Conservation (phyloP, 495 filamentous ascomycete species). For the Hyaloscypha variabilis region DNA sequence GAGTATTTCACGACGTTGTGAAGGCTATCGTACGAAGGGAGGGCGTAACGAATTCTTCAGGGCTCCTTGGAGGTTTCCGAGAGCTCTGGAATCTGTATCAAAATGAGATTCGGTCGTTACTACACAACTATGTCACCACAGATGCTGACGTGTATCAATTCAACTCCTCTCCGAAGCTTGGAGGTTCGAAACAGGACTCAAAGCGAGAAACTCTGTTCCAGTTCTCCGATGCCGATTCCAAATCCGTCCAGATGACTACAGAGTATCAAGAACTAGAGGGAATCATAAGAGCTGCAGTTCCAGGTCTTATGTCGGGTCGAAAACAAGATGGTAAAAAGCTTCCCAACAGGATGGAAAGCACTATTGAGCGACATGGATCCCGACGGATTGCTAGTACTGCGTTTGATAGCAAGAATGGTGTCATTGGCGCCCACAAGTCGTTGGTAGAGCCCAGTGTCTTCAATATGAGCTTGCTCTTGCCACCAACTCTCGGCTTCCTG, state of each 20-base stretch:
- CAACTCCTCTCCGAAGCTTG: constrained; percentile 36
- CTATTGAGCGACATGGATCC: constrained; percentile 43
- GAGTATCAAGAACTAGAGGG: constrained; percentile 90
- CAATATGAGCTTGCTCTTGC: constrained; percentile 93
- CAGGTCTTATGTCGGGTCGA: constrained; percentile 84
- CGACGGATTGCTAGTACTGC: constrained; percentile 47
- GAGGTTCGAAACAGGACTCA: constrained; percentile 41
- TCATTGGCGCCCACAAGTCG: constrained; percentile 67
- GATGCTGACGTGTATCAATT: constrained; percentile 73
- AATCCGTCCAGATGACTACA: constrained; percentile 69
- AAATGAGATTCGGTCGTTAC: constrained; percentile 78
- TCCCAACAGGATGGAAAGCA: constrained; percentile 34
- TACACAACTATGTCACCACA: constrained; percentile 97
- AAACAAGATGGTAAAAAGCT: constrained; percentile 46
- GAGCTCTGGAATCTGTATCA: constrained; percentile 89
- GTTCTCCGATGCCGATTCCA: constrained; percentile 79
- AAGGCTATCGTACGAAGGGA: constrained; percentile 74
- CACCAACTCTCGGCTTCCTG: constrained; percentile 91
- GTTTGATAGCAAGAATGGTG: constrained; percentile 23
- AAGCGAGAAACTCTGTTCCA: constrained; percentile 85
- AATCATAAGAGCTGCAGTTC: constrained; percentile 88
- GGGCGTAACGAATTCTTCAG: constrained; percentile 48
- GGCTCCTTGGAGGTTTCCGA: constrained; percentile 77
- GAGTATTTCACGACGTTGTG: constrained; percentile 89
- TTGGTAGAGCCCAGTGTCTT: constrained; percentile 95